Conservation (phyloP, 2,329 filamentous ascomycete genomes). For the Penicillium vulpinum region DNA sequence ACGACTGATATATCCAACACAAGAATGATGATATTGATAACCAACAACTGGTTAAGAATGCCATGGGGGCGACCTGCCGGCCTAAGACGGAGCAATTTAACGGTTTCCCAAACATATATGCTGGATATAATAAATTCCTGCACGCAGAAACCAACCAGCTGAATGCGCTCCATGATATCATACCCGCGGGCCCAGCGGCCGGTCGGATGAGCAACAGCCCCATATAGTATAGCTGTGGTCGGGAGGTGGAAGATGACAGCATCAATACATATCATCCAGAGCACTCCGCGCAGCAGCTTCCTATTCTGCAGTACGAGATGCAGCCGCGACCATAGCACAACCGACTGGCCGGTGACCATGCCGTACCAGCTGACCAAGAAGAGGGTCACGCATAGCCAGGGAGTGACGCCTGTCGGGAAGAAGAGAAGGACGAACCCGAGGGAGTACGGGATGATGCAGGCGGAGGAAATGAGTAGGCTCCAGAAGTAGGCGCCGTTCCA, state of each 20-base stretch:
- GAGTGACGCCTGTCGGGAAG: slow-evolving; percentile 33
- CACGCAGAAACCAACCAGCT: slow-evolving; percentile 54
- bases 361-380: slow-evolving; percentile 42
- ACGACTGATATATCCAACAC: slow-evolving; percentile 48
- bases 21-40: slow-evolving; percentile 51
- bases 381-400: slow-evolving; percentile 39
- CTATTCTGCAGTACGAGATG: slow-evolving; percentile 45
- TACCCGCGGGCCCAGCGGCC: slow-evolving; percentile 33
- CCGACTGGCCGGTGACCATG: slow-evolving; percentile 48
- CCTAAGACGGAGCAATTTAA: slow-evolving; percentile 29
- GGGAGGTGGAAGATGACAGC: slow-evolving; percentile 44
- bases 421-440: slow-evolving; percentile 48
- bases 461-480: slow-evolving; percentile 44
- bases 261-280: slow-evolving; percentile 48
- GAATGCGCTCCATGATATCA: slow-evolving; percentile 52
- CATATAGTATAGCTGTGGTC: slow-evolving; percentile 42
- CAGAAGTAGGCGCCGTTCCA: slow-evolving; percentile 50
- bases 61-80: slow-evolving; percentile 19
- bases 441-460: slow-evolving; percentile 42
- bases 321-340: slow-evolving; percentile 50
- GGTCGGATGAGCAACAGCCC: slow-evolving; percentile 26
- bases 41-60: slow-evolving; percentile 49
- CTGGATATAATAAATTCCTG: slow-evolving; percentile 55
- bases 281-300: slow-evolving; percentile 36
- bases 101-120: slow-evolving; percentile 53